Base-by-base conservation (phyloP, 2,329 filamentous ascomycete species). In the Penicillium rolfsii region DNA sequence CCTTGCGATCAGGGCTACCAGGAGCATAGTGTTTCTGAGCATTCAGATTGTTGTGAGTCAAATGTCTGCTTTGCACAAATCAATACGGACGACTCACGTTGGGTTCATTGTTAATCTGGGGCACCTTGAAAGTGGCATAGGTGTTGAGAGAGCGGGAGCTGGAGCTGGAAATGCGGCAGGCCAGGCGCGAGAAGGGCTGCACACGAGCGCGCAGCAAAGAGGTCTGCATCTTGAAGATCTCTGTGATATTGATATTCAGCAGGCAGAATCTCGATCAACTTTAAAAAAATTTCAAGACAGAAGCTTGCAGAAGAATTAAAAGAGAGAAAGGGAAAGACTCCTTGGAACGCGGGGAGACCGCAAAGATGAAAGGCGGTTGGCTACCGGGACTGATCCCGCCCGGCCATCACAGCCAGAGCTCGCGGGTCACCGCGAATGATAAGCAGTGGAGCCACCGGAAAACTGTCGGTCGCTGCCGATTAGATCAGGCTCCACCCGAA, bases 91-190 rank as follows among this genome's bases (percentile, higher is more conserved):
- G 28, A 63, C 91, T 77, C 79, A 97, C 93, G 76, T 97, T 99
- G n/a, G 92, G 92, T 81, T 99, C 95, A 76, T 99, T 99, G 74
- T 86, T 82, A 70, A 97, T 87, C 65, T 88, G 88, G 53, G 95
- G 95, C 55, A 93, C 86, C 82, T 91, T 94, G 85, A 97, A 98
- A 63, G 87, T 84, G 53, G 93, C 93, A 65, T 96, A 83, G 7
- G 87, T 89, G 88, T 71, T 70, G 48, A 75, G 69, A 24, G 68
- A 63, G 45, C 73, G 70, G 35, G 64, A 65, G 61, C 59, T 66
- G 30, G 66, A 60, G 67, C 59, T 58, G 58, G 61, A 63, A 59
- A 64, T 58, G 62, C 66, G 62, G 59, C 52, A 67, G 60, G 63
- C 58, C 41, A 64, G 60, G 43, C 67, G 66, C 56, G 61, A 64